Conservation (phyloP, 2,329 filamentous ascomycete species). For the Neopestalotiopsis rosae region DNA sequence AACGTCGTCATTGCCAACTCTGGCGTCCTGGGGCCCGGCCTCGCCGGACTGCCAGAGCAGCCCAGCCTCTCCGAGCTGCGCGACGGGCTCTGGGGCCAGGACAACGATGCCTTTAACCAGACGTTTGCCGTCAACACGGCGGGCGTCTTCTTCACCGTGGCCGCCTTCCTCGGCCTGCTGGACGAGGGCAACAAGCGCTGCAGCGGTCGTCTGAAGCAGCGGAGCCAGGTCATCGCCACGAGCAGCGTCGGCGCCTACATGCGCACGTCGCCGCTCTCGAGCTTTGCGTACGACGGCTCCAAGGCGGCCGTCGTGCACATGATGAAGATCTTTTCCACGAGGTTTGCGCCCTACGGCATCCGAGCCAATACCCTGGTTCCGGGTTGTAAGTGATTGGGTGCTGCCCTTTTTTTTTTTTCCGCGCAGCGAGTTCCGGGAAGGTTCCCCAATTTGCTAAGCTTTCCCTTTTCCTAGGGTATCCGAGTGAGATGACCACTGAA, state of each 20-base stretch:
- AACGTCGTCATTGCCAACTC: constrained; percentile 67
- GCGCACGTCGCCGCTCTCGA: constrained; percentile 65
- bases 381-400: constrained; percentile 50
- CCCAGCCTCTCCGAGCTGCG: constrained; percentile 56
- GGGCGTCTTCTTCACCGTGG: constrained; percentile 70
- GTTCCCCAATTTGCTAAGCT: not conserved
- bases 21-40: constrained; percentile 64
- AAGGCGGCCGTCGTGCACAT: constrained; percentile 72
- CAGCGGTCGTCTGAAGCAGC: constrained; percentile 41
- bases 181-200: constrained; percentile 61
- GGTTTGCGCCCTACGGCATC: constrained; percentile 64
- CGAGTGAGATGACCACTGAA: constrained; percentile 49
- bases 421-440: not conserved
- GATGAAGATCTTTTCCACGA: constrained; percentile 69
- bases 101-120: constrained; percentile 62
- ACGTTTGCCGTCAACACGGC: constrained; percentile 70
- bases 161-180: constrained; percentile 69
- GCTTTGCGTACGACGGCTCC: constrained; percentile 73
- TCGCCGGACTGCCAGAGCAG: constrained; percentile 56
- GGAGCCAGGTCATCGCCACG: constrained; percentile 53
- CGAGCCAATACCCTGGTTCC: constrained; percentile 71
- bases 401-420: too few relatives aligned
- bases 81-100: constrained; percentile 66
- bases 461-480: constrained; percentile 43
- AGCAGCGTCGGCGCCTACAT: constrained; percentile 69